Evolutionary conservation across 768 basidiomycete species (phyloP).

Genomic region (Pleurotus tuber-regium): DNA sequence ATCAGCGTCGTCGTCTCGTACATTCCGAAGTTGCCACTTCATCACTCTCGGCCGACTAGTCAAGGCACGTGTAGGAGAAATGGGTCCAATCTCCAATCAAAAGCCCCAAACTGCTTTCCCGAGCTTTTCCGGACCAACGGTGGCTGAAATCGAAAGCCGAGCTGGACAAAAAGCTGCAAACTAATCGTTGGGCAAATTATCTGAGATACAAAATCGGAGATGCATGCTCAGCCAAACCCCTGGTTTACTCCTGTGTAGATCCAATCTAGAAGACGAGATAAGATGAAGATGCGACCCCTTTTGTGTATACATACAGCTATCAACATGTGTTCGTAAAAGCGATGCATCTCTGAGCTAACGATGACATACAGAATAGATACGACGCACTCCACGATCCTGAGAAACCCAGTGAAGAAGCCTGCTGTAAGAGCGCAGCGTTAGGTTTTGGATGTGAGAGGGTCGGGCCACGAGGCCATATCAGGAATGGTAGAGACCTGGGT

Average conservation of each 20-base stretch:
- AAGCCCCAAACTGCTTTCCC: background rate
- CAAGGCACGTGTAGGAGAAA: slow-evolving; percentile 2
- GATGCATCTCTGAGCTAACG: slow-evolving; percentile 8
- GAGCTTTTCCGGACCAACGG: background rate
- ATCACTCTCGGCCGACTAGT: background rate
- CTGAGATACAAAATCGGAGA: background rate
- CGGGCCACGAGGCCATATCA: too few relatives aligned
- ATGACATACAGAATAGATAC: slow-evolving; percentile 2
- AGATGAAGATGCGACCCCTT: background rate
- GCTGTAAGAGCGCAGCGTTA: too few relatives aligned
- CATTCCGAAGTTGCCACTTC: background rate
- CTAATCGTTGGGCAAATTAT: background rate
- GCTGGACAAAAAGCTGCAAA: background rate
- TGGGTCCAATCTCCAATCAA: slow-evolving; percentile 5
- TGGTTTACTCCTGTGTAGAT: background rate
- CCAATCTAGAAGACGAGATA: slow-evolving; percentile 5
- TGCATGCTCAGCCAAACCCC: background rate
- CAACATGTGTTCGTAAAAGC: background rate
- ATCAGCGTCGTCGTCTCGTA: background rate
- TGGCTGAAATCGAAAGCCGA: too few relatives aligned
- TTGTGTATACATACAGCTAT: background rate
- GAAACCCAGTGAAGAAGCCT: too few relatives aligned
- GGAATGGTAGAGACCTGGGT: too few relatives aligned
- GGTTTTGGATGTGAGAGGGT: too few relatives aligned
- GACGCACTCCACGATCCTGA: slow-evolving; percentile 6